A percentile compares a stretch with the other conserved stretches of the same genome.
phyloP scores from a whole-genome alignment of 2,329 filamentous ascomycete genomes.

The Penicillium brasilianum region DNA sequence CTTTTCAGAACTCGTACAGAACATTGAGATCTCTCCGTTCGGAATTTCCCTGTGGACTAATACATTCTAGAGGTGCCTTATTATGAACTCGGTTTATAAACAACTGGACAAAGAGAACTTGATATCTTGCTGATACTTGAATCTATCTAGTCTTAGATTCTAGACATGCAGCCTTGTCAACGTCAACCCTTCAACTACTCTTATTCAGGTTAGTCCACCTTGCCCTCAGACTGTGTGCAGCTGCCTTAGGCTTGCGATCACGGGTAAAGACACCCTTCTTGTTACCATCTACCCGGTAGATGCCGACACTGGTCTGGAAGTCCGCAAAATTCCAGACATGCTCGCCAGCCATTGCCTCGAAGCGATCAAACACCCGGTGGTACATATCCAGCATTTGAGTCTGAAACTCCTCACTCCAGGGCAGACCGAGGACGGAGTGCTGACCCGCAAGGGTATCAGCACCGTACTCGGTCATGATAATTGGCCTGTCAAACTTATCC shows the following conservation, averaged over 20 bases:
- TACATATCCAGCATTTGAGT: conserved; percentile 33
- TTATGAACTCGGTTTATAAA: too few species aligned
- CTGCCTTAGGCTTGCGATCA: not conserved
- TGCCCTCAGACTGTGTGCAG: not conserved
- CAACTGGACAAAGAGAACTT: not conserved
- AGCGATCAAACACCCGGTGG: conserved; percentile 37
- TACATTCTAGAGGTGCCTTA: too few species aligned
- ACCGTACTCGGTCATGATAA: not conserved
- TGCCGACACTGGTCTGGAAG: conserved; percentile 9
- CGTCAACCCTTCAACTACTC: not conserved
- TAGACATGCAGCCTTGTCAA: not conserved
- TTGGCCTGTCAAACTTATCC: not conserved
- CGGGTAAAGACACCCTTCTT: not conserved
- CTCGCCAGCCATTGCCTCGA: conserved; percentile 37
- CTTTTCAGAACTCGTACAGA: too few species aligned
- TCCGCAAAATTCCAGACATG: conserved; percentile 18
- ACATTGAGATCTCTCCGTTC: too few species aligned
- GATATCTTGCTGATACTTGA: not conserved
- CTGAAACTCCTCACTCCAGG: conserved; percentile 41
- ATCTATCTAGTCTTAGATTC: not conserved
- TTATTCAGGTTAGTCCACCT: not conserved
- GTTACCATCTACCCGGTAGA: not conserved
- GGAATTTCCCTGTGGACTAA: too few species aligned
- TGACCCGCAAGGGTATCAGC: conserved; percentile 24
- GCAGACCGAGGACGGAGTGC: conserved; percentile 31